Conservation (phyloP, 2,329 filamentous ascomycete genomes). For the Colletotrichum brevisporum region DNA sequence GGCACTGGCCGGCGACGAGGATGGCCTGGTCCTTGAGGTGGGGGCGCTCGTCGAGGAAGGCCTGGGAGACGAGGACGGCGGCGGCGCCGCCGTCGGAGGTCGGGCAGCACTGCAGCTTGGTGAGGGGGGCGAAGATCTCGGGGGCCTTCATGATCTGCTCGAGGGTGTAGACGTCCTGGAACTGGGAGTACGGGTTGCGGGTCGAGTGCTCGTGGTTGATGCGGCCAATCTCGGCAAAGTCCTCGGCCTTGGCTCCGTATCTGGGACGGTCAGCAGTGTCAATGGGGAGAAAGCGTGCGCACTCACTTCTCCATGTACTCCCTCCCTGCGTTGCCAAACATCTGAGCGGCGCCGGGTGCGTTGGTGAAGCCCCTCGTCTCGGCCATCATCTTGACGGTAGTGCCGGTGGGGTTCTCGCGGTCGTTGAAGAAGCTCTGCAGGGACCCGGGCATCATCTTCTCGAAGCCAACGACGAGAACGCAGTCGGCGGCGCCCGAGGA, state of each 20-base stretch:
- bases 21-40: conserved; percentile 88
- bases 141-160: conserved; percentile 84
- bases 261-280: conserved; percentile 55
- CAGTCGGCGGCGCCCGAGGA: conserved; percentile 87
- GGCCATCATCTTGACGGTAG: conserved; percentile 83
- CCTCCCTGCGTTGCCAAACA: conserved; percentile 93
- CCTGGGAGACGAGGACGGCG: conserved; percentile 88
- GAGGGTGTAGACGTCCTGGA: conserved; percentile 90
- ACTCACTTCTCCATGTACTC: conserved; percentile 94
- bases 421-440: conserved; percentile 89
- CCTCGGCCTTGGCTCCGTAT: conserved; percentile 84
- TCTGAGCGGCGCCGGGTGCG: conserved; percentile 88
- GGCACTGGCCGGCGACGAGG: conserved; percentile 86
- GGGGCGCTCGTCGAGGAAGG: conserved; percentile 87
- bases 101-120: conserved; percentile 98
- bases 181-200: conserved; percentile 98
- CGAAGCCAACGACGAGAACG: conserved; percentile 92
- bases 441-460: conserved; percentile 97
- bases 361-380: conserved; percentile 85
- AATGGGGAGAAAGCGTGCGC: neutral
- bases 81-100: conserved; percentile 94
- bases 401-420: conserved; percentile 82
- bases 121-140: conserved; percentile 88
- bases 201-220: conserved; percentile 94
- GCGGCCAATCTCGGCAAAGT: conserved; percentile 95